Base-by-base conservation (phyloP, 768 basidiomycete species). In the Phanerochaete sordida region DNA sequence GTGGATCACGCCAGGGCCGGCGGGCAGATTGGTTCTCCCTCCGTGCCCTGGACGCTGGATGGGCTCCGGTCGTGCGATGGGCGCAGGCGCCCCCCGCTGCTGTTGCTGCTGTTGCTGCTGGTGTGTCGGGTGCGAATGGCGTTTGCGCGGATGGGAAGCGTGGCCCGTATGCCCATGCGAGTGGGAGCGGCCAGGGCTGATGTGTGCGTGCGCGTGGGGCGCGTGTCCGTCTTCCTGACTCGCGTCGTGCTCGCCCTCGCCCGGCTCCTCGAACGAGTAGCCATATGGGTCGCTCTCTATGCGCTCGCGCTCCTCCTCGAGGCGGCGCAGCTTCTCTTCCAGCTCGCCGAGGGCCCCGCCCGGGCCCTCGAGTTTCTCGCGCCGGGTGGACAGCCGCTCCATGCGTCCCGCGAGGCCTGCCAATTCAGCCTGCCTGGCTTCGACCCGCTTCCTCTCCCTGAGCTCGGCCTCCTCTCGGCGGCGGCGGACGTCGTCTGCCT, bases 341-440 rank as follows among this genome's bases (percentile, higher is more conserved):
- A 93, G 77, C 61, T 89, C 89, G 1, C 79, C 79, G 19, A 93
- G 76, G 15, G 80, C 59, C 16, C 70, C 71, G 30, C 68, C 74
- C 30, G 73, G 73, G 4, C 66, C 74, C 67, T 90, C 88, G 54
- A 91, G 71, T 68, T 81, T 88, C 54, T 91, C 90, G 67, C 79
- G 80, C 75, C 86, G 88, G 58, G 74, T 76, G 28, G 69, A 77
- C 56, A 93, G 72, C 67, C 83, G 84, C 60, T 96, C 94, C 60
- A 93, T 73, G 67, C 83, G 83, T 64, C 83, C 82, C 2, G 74
- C 77, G 58, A 88, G 69, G 1, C 74, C 73, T 7, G 79, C 74
- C 31, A 88, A 75, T 66, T 93, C 92, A 15, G 72, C 73, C 65
- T 79, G 83, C 75, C 84, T 74, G 15, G 74, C 71, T 37, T 90